Base-by-base conservation (phyloP, 23 red algal genomes). In the Gracilaria caudata region DNA sequence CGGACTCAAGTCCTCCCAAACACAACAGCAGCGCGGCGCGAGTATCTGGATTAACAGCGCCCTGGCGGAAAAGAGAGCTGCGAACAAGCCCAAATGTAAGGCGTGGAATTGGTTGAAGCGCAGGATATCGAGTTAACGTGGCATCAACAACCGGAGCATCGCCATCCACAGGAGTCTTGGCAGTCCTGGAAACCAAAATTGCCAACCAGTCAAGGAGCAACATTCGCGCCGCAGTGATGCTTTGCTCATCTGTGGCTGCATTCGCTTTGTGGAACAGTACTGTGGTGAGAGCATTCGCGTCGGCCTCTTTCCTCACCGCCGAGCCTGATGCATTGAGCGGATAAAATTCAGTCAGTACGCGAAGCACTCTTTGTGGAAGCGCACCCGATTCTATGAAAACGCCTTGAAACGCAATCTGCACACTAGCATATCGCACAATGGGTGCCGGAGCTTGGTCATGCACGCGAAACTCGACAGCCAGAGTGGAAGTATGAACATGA, bases 1-100 rank as follows among this genome's bases (percentile, higher is more conserved):
- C 21, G 85, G 85, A 33, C 85, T 89, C 85, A 89, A 72, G 33
- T 77, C 85, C 29, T 89, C 85, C 85, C 85, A 89, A 64, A 78
- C 34, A 49, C 71, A 89, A 17, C 85, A n/a, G 51, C 74, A 89
- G 26, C 3, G 85, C 51, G 33, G 74, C 85, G 0, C 85, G 68
- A 53, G 61, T 33, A 64, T 89, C 85, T 68, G 68, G 53, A 37
- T 68, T 24, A 65, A 89, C 85, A 53, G 85, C 23, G 28, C 79
- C 85, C 75, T 89, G 85, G 20, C 71, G 70, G 72, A 89, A 89
- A 32, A 89, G 71, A 64, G 75, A 89, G 57, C 85, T 89, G 36
- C 85, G 85, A 21, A 89, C 46, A 28, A 77, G 55, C 21, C 85
- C 85, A 45, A 89, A 89, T 25, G 79, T 57, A 39, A 89, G 57